Conservation (phyloP, 2,329 filamentous ascomycete genomes). For the Penicillium thymicola region DNA sequence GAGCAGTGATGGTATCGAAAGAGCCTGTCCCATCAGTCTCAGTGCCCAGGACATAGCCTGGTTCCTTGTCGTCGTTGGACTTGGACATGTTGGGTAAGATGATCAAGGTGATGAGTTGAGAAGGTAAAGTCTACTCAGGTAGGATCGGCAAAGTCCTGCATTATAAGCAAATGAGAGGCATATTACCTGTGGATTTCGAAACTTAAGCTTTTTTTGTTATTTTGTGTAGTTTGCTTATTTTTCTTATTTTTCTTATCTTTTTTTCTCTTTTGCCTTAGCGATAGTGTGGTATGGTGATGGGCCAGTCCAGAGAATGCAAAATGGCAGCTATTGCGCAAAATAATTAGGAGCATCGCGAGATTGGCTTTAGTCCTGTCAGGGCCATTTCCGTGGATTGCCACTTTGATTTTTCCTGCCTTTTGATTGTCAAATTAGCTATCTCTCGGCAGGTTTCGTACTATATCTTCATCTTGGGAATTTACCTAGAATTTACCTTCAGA, state of each 20-base stretch:
- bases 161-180: not conserved
- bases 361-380: not conserved
- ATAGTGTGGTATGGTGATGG: not conserved
- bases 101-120: not conserved
- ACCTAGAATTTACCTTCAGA: not conserved
- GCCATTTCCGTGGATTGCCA: not conserved
- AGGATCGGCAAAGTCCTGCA: not conserved
- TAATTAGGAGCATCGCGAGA: conserved; percentile 19
- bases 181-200: not conserved
- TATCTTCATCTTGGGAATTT: not conserved
- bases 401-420: not conserved
- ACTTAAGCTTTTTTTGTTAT: not conserved
- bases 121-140: not conserved
- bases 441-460: not conserved
- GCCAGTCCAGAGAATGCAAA: not conserved
- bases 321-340: conserved; percentile 13
- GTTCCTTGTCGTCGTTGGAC: conserved; percentile 14
- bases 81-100: conserved; percentile 4
- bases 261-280: not conserved
- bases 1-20: conserved; percentile 17
- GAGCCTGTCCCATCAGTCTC: conserved; percentile 13
- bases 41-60: conserved; percentile 5
- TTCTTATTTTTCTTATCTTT: not conserved
- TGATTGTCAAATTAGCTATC: not conserved
- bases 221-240: too few species aligned